Percentiles rank a stretch among this genome's conserved stretches.
These are phyloP conservation scores for Hypoxylon lienhwacheense DNA, from an alignment of 495 filamentous ascomycete species.

Conservation along the genomic window DNA sequence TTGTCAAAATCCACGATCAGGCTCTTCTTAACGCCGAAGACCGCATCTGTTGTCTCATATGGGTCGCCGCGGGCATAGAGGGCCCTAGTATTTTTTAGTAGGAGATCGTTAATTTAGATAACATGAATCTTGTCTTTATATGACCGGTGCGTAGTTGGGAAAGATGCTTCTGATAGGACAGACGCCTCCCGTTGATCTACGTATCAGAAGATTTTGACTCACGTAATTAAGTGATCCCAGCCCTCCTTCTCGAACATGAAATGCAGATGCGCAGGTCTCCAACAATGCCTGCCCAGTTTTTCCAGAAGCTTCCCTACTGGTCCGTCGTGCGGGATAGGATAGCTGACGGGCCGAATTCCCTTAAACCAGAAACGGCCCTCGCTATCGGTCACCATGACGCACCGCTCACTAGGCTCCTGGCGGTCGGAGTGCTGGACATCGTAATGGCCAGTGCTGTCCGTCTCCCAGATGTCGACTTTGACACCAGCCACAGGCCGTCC, in stretches of 20 bases:
- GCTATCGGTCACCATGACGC: conserved; percentile 70
- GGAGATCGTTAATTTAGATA: too few relatives aligned
- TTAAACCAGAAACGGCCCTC: conserved; percentile 86
- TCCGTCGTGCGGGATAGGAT: conserved; percentile 88
- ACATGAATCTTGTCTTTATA: too few relatives aligned
- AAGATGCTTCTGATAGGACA: neutral
- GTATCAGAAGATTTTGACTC: conserved; percentile 38
- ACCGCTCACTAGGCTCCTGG: conserved; percentile 74
- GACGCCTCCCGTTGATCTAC: neutral
- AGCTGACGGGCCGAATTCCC: conserved; percentile 83
- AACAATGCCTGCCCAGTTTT: conserved; percentile 73
- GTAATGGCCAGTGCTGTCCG: conserved; percentile 82
- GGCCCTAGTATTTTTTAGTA: too few relatives aligned
- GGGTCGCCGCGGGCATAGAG: conserved; percentile 83
- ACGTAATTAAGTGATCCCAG: conserved; percentile 87
- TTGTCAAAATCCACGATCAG: conserved; percentile 72
- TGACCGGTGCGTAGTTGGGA: too few relatives aligned
- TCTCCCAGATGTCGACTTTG: conserved; percentile 93
- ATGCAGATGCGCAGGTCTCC: conserved; percentile 86
- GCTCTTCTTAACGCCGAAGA: conserved; percentile 90
- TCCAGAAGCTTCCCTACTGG: conserved; percentile 80
- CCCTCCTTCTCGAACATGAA: conserved; percentile 89
- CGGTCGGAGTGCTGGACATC: conserved; percentile 82
- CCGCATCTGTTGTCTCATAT: conserved; percentile 88
- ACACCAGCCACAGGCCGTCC: conserved; percentile 70